Base-by-base conservation (phyloP, 2,329 filamentous ascomycete species). In the Blastomyces silverae region DNA sequence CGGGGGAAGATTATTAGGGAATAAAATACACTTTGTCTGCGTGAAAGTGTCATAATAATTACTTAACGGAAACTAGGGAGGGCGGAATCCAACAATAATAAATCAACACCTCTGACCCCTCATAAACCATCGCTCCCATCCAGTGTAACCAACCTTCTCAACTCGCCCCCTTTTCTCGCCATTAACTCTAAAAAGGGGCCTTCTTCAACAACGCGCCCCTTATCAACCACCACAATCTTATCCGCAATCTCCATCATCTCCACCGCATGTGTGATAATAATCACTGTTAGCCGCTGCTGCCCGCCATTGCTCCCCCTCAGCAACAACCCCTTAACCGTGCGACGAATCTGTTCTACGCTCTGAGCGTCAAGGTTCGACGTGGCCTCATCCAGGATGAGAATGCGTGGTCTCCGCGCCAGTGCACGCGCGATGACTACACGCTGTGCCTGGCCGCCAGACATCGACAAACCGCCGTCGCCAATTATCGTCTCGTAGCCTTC, bases 161-260 rank as follows among this genome's bases (percentile, higher is more conserved):
- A 73, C 73, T 86, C 84, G 48, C 77, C 78, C 0, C 81, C 81
- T 2, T 71, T 62, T 34, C 66, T 70, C 39, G 66, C 69, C 57
- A 84, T 70, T 70, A 97, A 74, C 65, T 85, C 84, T 1, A 82
- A 77, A 75, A 88, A 96, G 0, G 75, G 71, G 0, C 92, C 92
- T 73, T 93, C 85, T 2, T 86, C 88, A 7, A 90, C 84, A 1
- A 84, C 79, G 2, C 84, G 82, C 0, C 86, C 84, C n/a, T 89
- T 84, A 37, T 95, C 81, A 66, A 88, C 70, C 67, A 97, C 85
- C 0, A 93, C 80, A 8, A 97, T 80, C 56, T 84, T 81, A 73
- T 91, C 87, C 0, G 89, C 89, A 65, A 90, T 84, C 65, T 83
- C 82, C 90, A 97, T 97, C 91, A 96, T 95, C 72, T 93, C 88